Evolutionary conservation across 805 yeast genomes (phyloP).

Genomic region (Metschnikowia dekortorum): DNA sequence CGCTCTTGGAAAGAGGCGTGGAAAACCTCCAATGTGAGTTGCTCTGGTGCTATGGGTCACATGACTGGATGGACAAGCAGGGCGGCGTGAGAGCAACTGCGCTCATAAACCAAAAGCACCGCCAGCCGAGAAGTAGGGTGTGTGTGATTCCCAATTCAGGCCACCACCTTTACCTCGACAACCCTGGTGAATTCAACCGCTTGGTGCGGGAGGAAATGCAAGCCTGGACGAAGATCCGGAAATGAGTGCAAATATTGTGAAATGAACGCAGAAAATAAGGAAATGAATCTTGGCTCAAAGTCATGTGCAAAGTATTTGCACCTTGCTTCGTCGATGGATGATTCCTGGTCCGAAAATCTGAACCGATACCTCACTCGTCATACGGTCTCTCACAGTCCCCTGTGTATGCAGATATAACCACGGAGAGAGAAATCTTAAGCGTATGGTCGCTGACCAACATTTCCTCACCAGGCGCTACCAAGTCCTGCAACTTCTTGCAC

Average conservation of each 20-base stretch:
- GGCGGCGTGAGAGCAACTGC: conserved; percentile 45
- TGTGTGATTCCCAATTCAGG: conserved; percentile 54
- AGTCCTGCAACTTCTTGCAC: conserved; percentile 23
- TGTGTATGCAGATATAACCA: conserved; percentile 14
- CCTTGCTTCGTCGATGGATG: background rate
- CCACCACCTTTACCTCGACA: conserved; percentile 77
- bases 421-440: conserved; percentile 42
- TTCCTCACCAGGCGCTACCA: conserved; percentile 45
- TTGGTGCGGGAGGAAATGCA: conserved; percentile 50
- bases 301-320: too few species aligned
- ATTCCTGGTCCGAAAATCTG: background rate
- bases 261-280: too few species aligned
- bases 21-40: conserved; percentile 54
- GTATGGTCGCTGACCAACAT: conserved; percentile 49
- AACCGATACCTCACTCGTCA: background rate
- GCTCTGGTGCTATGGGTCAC: conserved; percentile 82
- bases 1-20: conserved; percentile 52
- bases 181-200: conserved; percentile 49
- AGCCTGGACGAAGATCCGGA: too few species aligned
- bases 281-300: too few species aligned
- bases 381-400: conserved; percentile 18
- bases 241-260: too few species aligned
- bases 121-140: conserved; percentile 24
- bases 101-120: conserved; percentile 22
- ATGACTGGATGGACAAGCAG: conserved; percentile 56